Percentiles rank a stretch among this genome's conserved stretches.
Evolutionary conservation across 306 rosid genomes (phyloP).

Genomic region (Ceratonia siliqua): DNA sequence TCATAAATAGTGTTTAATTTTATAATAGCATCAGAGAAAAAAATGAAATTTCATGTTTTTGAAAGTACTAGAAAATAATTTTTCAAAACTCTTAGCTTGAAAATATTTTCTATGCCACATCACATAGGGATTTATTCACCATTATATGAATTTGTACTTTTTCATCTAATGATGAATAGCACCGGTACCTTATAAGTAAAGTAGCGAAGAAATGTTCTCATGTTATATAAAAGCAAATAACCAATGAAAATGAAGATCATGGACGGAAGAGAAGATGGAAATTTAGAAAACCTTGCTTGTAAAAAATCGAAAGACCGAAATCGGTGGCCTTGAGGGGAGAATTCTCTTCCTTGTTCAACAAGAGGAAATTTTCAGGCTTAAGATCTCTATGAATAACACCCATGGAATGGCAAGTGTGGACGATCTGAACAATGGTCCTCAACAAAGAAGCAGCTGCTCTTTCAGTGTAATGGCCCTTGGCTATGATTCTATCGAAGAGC

Average conservation of each 20-base stretch:
- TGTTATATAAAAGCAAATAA: too few species aligned
- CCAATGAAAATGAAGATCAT: background rate
- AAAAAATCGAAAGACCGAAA: conserved; percentile 91
- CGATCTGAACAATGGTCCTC: conserved; percentile 85
- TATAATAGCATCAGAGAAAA: too few species aligned
- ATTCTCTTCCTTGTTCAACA: conserved; percentile 71
- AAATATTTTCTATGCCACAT: too few species aligned
- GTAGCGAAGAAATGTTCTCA: too few species aligned
- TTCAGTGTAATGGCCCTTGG: conserved; percentile 93
- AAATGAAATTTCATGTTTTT: too few species aligned
- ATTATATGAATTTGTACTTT: too few species aligned
- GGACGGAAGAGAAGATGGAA: background rate
- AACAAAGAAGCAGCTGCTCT: conserved; percentile 86
- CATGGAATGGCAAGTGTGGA: conserved; percentile 92
- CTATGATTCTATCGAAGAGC: conserved; percentile 88
- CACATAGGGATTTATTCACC: too few species aligned
- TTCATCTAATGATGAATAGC: too few species aligned
- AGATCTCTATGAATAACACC: conserved; percentile 97
- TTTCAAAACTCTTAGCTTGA: too few species aligned
- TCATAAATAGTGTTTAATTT: too few species aligned
- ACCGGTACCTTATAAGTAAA: too few species aligned
- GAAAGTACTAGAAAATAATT: too few species aligned
- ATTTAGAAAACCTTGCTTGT: conserved; percentile 81
- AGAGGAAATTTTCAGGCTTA: conserved; percentile 97
- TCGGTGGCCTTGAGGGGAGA: conserved; percentile 95